Conservation (phyloP, 257 asterid species). For the Solanum corneliomulleri region DNA sequence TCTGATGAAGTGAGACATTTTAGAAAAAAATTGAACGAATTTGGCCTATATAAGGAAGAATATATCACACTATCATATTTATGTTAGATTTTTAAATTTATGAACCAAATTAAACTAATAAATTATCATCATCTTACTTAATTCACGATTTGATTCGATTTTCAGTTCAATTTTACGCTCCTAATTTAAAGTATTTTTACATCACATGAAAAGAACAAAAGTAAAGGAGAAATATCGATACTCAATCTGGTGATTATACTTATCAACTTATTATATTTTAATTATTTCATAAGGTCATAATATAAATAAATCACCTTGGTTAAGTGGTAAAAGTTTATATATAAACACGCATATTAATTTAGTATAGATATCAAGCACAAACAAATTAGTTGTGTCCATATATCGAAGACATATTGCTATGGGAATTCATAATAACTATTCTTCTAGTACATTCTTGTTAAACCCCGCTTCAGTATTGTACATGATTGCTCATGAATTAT, state of each 20-base stretch:
- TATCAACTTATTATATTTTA: background rate
- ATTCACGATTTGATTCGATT: no score
- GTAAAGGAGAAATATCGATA: background rate
- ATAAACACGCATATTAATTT: background rate
- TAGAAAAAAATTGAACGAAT: background rate
- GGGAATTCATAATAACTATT: accelerated
- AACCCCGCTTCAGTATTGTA: accelerated
- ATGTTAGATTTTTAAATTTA: no score
- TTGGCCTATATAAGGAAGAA: background rate
- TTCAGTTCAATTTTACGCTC: accelerated
- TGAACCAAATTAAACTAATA: no score
- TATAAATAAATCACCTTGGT: background rate
- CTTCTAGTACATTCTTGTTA: background rate
- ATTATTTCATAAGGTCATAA: background rate
- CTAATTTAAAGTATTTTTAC: background rate
- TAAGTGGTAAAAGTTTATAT: background rate
- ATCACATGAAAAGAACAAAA: background rate
- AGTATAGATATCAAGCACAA: background rate
- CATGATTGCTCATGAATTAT: background rate
- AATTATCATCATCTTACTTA: no score
- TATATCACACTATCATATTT: background rate
- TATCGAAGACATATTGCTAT: background rate
- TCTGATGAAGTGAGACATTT: background rate
- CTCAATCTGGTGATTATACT: background rate
- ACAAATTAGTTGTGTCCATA: background rate